Evolutionary conservation across 2,329 filamentous ascomycete genomes (phyloP).

Genomic region (Colletotrichum plurivorum): DNA sequence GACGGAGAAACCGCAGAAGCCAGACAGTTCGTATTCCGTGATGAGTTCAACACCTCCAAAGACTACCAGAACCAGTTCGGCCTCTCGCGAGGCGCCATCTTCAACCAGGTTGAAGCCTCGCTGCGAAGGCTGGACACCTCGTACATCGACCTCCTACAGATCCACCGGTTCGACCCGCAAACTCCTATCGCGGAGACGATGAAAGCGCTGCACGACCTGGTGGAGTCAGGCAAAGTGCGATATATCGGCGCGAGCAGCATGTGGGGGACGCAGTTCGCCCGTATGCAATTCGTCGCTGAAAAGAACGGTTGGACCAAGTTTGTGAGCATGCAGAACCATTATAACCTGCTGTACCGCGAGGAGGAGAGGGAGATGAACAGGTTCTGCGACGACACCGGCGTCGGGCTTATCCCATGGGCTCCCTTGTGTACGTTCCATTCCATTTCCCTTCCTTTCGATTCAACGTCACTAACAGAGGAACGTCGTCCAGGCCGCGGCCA

Average conservation of each 20-base stretch:
- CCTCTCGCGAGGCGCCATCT: slow-evolving; percentile 74
- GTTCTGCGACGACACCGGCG: slow-evolving; percentile 59
- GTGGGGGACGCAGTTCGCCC: slow-evolving; percentile 63
- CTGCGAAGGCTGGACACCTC: slow-evolving; percentile 66
- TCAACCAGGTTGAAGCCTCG: slow-evolving; percentile 75
- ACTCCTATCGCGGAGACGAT: slow-evolving; percentile 73
- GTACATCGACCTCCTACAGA: slow-evolving; percentile 74
- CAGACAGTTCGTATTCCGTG: slow-evolving; percentile 43
- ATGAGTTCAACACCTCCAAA: slow-evolving; percentile 43
- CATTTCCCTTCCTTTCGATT: not conserved
- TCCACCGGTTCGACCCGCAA: slow-evolving; percentile 69
- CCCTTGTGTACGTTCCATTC: slow-evolving; percentile 28
- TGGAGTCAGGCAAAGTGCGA: slow-evolving; percentile 69
- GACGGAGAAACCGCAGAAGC: slow-evolving; percentile 21
- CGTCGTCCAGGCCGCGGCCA: slow-evolving; percentile 43
- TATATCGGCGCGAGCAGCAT: slow-evolving; percentile 68
- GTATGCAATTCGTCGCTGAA: slow-evolving; percentile 65
- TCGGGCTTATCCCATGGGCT: slow-evolving; percentile 55
- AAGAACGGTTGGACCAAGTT: slow-evolving; percentile 70
- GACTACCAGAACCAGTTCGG: slow-evolving; percentile 56
- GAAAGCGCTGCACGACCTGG: slow-evolving; percentile 72
- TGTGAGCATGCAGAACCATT: slow-evolving; percentile 70
- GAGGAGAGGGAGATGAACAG: slow-evolving; percentile 64
- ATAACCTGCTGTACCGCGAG: slow-evolving; percentile 70
- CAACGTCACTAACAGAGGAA: not conserved